Percentiles rank a stretch among this genome's conserved stretches.
These are phyloP conservation scores for Aspergillus nanangensis DNA, from an alignment of 495 filamentous ascomycete species.

Conservation along the genomic window DNA sequence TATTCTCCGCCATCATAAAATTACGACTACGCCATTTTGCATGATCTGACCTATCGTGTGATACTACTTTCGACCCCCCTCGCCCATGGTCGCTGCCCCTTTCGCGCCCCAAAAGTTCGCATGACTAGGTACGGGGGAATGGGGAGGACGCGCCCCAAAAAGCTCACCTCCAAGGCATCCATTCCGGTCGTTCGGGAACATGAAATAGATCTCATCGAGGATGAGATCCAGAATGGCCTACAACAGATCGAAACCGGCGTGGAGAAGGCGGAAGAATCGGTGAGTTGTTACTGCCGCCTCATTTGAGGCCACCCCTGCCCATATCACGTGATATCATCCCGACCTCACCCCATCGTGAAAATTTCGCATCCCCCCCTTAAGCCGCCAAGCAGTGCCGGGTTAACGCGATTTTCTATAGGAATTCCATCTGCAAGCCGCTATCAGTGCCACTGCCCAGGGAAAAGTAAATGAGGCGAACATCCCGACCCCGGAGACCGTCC, in stretches of 20 bases:
- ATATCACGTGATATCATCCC: slow-evolving; percentile 51
- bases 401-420: slow-evolving; percentile 56
- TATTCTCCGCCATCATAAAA: slow-evolving; percentile 50
- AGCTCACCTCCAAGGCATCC: slow-evolving; percentile 81
- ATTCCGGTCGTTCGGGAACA: slow-evolving; percentile 83
- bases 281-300: slow-evolving; percentile 53
- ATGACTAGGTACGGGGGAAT: slow-evolving; percentile 60
- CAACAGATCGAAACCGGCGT: slow-evolving; percentile 92
- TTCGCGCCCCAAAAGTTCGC: slow-evolving; percentile 55
- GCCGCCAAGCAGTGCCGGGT: slow-evolving; percentile 14
- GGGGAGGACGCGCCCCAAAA: slow-evolving; percentile 71
- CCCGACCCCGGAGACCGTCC: slow-evolving; percentile 79
- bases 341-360: slow-evolving; percentile 22
- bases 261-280: slow-evolving; percentile 93
- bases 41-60: slow-evolving; percentile 45
- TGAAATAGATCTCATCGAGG: slow-evolving; percentile 75
- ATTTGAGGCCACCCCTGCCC: slow-evolving; percentile 36
- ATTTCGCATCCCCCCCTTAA: slow-evolving; percentile 18
- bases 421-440: slow-evolving; percentile 94
- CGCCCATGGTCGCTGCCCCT: slow-evolving; percentile 41
- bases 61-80: slow-evolving; percentile 39
- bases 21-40: slow-evolving; percentile 49
- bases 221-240: slow-evolving; percentile 60
- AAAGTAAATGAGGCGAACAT: slow-evolving; percentile 73
- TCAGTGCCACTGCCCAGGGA: slow-evolving; percentile 70